A percentile compares a stretch with the other conserved stretches of the same genome.
Evolutionary conservation across 2,329 filamentous ascomycete genomes (phyloP).

Genomic region (Phialemoniopsis sp.): DNA sequence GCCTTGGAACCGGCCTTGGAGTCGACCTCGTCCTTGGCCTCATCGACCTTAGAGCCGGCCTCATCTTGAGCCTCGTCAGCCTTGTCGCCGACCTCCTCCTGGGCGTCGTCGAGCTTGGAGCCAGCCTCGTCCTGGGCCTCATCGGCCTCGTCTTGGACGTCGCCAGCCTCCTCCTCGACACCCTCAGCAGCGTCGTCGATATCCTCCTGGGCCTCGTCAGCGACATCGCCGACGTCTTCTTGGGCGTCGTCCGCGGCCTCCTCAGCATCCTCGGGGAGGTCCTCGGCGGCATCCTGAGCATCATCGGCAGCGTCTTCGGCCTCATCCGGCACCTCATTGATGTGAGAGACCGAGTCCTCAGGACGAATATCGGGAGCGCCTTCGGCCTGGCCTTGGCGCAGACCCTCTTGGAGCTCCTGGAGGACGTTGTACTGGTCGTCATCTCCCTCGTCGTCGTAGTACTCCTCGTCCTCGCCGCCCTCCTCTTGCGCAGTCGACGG

Average conservation of each 20-base stretch:
- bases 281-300: conserved; percentile 10
- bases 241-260: conserved; percentile 9
- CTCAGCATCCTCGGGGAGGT: conserved; percentile 9
- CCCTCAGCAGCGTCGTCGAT: conserved; percentile 8
- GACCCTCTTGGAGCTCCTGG: conserved; percentile 1
- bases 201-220: conserved; percentile 9
- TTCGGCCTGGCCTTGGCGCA: conserved; percentile 11
- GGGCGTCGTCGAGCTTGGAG: conserved; percentile 7
- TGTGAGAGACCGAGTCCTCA: conserved; percentile 4
- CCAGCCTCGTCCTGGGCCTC: conserved; percentile 9
- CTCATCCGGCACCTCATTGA: conserved; percentile 5
- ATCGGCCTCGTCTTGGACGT: conserved; percentile 9
- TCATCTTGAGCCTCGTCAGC: conserved; percentile 7
- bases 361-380: neutral
- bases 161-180: conserved; percentile 4
- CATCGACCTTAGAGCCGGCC: conserved; percentile 5
- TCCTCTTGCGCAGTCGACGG: neutral
- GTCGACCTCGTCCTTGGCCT: conserved; percentile 3
- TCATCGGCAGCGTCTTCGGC: conserved; percentile 9
- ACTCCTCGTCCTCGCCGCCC: conserved; percentile 1
- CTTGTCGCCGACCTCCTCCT: conserved; percentile 8
- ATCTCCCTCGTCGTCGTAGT: neutral
- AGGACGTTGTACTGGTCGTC: neutral
- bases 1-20: conserved; percentile 1
- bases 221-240: conserved; percentile 8